phyloP scores from a whole-genome alignment of 305 asterid species.

The Solanum hybrid region DNA sequence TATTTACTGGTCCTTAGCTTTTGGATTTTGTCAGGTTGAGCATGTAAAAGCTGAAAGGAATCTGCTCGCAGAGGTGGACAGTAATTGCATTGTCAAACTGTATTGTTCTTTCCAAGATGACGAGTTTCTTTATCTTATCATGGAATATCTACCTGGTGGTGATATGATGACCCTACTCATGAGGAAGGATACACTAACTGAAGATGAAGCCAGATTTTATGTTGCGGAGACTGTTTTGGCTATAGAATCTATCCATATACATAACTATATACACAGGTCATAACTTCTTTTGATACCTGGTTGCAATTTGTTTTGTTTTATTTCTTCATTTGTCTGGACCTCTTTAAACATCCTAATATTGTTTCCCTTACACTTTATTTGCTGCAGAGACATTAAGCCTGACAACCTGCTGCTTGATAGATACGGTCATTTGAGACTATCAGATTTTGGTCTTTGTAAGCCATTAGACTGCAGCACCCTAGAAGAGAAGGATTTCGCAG shows the following conservation, averaged over 20 bases:
- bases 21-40: constrained; percentile 55
- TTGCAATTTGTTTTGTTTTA: constrained; percentile 10
- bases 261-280: constrained; percentile 82
- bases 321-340: constrained; percentile 1
- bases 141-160: constrained; percentile 98
- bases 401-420: constrained; percentile 94
- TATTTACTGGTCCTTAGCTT: constrained; percentile 24
- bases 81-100: constrained; percentile 86
- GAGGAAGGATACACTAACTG: constrained; percentile 83
- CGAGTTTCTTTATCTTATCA: constrained; percentile 78
- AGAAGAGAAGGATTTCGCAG: constrained; percentile 68
- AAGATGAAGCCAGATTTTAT: constrained; percentile 85
- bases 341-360: constrained; percentile 21
- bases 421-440: constrained; percentile 77
- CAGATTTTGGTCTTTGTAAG: constrained; percentile 97
- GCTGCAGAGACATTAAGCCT: constrained; percentile 87
- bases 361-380: constrained; percentile 11
- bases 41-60: constrained; percentile 97
- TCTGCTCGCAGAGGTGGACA: constrained; percentile 91
- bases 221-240: constrained; percentile 90
- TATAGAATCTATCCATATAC: constrained; percentile 87
- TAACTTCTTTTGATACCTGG: constrained; percentile 14
- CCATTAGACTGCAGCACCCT: constrained; percentile 86
- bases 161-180: constrained; percentile 96
- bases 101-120: constrained; percentile 94